A percentile compares a stretch with the other conserved stretches of the same genome.
These are phyloP conservation scores for Talaromyces wortmannii DNA, from an alignment of 495 filamentous ascomycete species.

Conservation along the genomic window DNA sequence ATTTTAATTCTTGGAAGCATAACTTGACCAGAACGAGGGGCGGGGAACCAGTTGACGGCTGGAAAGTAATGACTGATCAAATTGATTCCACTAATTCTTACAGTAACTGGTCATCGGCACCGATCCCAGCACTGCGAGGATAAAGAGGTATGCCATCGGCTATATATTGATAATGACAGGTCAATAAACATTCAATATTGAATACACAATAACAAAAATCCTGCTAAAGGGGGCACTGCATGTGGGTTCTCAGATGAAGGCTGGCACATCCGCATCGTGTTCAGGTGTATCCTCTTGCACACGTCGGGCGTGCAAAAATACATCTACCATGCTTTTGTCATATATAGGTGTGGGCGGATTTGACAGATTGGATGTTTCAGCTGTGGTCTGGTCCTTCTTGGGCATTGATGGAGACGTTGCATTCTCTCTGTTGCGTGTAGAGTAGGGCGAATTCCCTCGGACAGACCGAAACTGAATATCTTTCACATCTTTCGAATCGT, in stretches of 20 bases:
- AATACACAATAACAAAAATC: not conserved
- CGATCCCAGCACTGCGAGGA: not conserved
- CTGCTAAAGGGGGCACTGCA: not conserved
- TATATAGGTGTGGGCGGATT: conserved; percentile 27
- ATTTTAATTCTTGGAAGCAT: no score
- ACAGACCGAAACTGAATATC: conserved; percentile 23
- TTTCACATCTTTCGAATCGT: conserved; percentile 14
- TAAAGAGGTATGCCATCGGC: not conserved
- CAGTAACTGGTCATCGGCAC: not conserved
- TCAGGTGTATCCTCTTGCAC: conserved; percentile 8
- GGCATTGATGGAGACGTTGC: conserved; percentile 15
- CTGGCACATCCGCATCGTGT: not conserved
- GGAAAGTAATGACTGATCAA: not conserved
- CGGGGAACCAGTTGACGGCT: not conserved
- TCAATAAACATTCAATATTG: not conserved
- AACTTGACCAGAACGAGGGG: no score
- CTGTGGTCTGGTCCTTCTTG: conserved; percentile 8
- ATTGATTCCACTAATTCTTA: not conserved
- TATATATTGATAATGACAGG: no score
- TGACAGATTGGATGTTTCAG: conserved; percentile 13
- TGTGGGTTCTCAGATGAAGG: not conserved
- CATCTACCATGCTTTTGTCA: conserved; percentile 53
- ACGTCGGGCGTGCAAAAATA: conserved; percentile 50
- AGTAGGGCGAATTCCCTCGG: conserved; percentile 13
- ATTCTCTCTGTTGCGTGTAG: conserved; percentile 27